Evolutionary conservation across 2,329 filamentous ascomycete species (phyloP).

Genomic region (Pestalotiopsis sp.): DNA sequence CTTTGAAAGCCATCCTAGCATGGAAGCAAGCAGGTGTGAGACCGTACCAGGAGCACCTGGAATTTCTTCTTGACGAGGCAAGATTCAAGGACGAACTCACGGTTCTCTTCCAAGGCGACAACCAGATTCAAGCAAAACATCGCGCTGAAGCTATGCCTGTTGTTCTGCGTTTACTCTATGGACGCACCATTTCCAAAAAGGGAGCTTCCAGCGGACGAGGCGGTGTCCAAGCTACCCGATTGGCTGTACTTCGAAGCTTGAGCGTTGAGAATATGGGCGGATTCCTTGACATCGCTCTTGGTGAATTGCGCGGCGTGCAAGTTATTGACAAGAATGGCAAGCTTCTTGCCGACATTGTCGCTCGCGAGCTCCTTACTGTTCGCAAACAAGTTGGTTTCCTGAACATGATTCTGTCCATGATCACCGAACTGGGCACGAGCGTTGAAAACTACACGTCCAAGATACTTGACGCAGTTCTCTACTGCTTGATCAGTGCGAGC

Average conservation of each 20-base stretch:
- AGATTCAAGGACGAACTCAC: constrained; percentile 94
- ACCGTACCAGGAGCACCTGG: constrained; percentile 80
- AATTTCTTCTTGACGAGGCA: constrained; percentile 85
- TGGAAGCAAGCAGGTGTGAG: constrained; percentile 82
- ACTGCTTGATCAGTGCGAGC: constrained; percentile 74
- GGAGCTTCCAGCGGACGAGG: constrained; percentile 75
- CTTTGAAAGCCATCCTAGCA: constrained; percentile 79
- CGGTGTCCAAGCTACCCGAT: constrained; percentile 77
- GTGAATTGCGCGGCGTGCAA: constrained; percentile 62
- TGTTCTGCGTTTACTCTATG: constrained; percentile 83
- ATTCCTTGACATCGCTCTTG: constrained; percentile 82
- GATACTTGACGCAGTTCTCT: constrained; percentile 76
- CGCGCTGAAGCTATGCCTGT: constrained; percentile 77
- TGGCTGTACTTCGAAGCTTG: constrained; percentile 79
- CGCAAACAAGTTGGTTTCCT: constrained; percentile 88
- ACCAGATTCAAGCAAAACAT: constrained; percentile 72
- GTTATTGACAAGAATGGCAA: constrained; percentile 56
- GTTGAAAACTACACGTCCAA: constrained; percentile 67
- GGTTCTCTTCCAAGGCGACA: constrained; percentile 77
- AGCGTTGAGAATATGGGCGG: constrained; percentile 71
- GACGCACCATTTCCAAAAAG: constrained; percentile 81
- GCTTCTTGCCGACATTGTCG: constrained; percentile 53
- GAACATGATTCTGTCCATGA: constrained; percentile 86
- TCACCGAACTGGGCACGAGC: constrained; percentile 78
- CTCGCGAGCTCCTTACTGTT: constrained; percentile 59